A percentile compares a stretch with the other conserved stretches of the same genome.
phyloP scores from a whole-genome alignment of 768 basidiomycete species.

The Amanita fuliginea region DNA sequence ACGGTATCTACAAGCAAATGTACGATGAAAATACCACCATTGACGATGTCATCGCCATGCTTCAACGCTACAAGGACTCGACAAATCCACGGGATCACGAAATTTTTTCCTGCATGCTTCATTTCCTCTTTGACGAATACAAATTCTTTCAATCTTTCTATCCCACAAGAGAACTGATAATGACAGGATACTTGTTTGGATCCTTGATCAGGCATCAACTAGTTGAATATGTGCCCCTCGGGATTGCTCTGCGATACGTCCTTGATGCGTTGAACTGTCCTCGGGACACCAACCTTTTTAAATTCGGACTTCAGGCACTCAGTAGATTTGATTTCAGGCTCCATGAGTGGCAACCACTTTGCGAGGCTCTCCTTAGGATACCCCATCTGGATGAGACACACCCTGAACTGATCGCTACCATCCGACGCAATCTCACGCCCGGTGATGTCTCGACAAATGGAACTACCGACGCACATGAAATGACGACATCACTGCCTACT shows the following conservation, averaged over 20 bases:
- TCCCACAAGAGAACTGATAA: conserved; percentile 84
- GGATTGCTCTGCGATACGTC: conserved; percentile 94
- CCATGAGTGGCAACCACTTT: conserved; percentile 86
- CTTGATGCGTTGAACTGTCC: conserved; percentile 88
- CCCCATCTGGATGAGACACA: conserved; percentile 78
- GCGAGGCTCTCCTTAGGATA: conserved; percentile 79
- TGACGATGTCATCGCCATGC: conserved; percentile 85
- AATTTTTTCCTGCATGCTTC: conserved; percentile 98
- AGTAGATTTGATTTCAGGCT: conserved; percentile 79
- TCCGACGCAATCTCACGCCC: conserved; percentile 60
- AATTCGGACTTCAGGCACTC: conserved; percentile 89
- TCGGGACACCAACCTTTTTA: conserved; percentile 88
- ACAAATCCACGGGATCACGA: conserved; percentile 81
- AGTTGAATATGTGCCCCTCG: conserved; percentile 88
- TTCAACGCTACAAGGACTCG: conserved; percentile 79
- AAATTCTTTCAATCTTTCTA: conserved; percentile 98
- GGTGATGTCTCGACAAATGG: conserved; percentile 34
- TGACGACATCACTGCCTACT: conserved; percentile 14
- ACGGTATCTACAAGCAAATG: conserved; percentile 95
- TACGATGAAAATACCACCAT: conserved; percentile 92
- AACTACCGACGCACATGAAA: conserved; percentile 24
- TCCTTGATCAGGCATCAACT: conserved; percentile 91
- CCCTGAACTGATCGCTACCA: conserved; percentile 65
- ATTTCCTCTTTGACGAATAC: conserved; percentile 99
- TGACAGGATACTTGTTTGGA: conserved; percentile 95